Percentiles rank a stretch among this genome's conserved stretches.
These are phyloP conservation scores for Diplocarpon mali DNA, from an alignment of 2,329 filamentous ascomycete species.

Conservation along the genomic window DNA sequence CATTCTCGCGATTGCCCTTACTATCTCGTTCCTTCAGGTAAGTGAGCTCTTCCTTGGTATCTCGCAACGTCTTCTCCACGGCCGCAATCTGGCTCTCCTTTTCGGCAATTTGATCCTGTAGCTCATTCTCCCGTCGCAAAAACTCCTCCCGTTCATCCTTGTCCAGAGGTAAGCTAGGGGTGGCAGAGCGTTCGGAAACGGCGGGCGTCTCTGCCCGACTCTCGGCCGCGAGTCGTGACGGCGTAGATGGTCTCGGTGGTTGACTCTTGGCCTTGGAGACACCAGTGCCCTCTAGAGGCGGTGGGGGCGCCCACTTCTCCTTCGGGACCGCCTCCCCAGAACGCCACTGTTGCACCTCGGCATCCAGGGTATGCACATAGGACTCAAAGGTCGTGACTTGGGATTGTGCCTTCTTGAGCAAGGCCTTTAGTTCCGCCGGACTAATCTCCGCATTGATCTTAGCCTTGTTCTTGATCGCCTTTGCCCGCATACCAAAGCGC, in stretches of 20 bases:
- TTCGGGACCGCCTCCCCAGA: constrained; percentile 78
- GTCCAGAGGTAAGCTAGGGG: constrained; percentile 77
- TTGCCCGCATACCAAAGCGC: constrained; percentile 89
- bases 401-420: constrained; percentile 84
- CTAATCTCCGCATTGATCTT: constrained; percentile 99
- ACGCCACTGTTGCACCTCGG: constrained; percentile 80
- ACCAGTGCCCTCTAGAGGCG: constrained; percentile 47
- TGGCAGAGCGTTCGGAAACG: constrained; percentile 72
- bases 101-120: constrained; percentile 93
- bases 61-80: constrained; percentile 68
- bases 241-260: constrained; percentile 44
- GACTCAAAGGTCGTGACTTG: constrained; percentile 82
- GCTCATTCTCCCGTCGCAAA: constrained; percentile 84
- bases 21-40: constrained; percentile 78
- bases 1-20: constrained; percentile 80
- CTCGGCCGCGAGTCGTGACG: constrained; percentile 44
- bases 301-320: constrained; percentile 71
- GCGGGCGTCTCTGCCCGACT: constrained; percentile 51
- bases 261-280: constrained; percentile 38
- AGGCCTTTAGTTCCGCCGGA: constrained; percentile 82
- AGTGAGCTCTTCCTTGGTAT: constrained; percentile 75
- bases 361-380: constrained; percentile 75
- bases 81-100: constrained; percentile 73
- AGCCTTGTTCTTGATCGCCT: constrained; percentile 99
- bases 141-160: constrained; percentile 98